Percentiles rank a stretch among this genome's conserved stretches.
These are phyloP conservation scores for Mortierella sp. DNA, from an alignment of 371 early-diverging fungal species.

Conservation along the genomic window DNA sequence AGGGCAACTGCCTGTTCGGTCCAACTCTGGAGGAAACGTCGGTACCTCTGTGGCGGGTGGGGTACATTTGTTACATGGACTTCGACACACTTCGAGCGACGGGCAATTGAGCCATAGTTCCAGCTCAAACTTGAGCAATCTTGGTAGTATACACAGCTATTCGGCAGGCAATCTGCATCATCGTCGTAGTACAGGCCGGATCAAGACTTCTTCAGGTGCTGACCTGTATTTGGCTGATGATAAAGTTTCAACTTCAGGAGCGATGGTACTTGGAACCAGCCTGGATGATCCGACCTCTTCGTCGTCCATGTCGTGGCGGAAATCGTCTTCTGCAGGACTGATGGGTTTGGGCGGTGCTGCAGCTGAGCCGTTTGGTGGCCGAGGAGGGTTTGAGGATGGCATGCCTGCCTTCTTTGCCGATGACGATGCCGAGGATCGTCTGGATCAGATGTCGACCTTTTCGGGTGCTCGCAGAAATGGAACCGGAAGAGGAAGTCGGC, in stretches of 20 bases:
- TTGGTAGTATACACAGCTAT: conserved; percentile 26
- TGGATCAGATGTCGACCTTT: conserved; percentile 2
- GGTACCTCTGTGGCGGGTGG: not conserved
- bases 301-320: conserved; percentile 22
- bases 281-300: conserved; percentile 31
- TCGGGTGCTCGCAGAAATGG: not conserved
- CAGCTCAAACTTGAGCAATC: conserved; percentile 31
- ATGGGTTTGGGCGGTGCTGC: not conserved
- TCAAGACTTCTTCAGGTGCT: conserved; percentile 11
- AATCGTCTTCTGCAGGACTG: not conserved
- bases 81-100: conserved; percentile 41
- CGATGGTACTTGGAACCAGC: conserved; percentile 12
- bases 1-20: not conserved
- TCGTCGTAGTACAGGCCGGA: conserved; percentile 39
- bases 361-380: conserved; percentile 18
- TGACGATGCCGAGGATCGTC: conserved; percentile 31
- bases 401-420: conserved; percentile 53
- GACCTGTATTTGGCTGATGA: not conserved
- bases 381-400: conserved; percentile 43
- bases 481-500: conserved; percentile 14
- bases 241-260: conserved; percentile 5
- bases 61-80: conserved; percentile 14
- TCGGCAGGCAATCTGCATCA: conserved; percentile 29
- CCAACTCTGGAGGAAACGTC: not conserved
- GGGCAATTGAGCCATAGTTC: conserved; percentile 34